Evolutionary conservation across 352 stramenopile species (phyloP).

Genomic region (Phytopythium mirpurense): DNA sequence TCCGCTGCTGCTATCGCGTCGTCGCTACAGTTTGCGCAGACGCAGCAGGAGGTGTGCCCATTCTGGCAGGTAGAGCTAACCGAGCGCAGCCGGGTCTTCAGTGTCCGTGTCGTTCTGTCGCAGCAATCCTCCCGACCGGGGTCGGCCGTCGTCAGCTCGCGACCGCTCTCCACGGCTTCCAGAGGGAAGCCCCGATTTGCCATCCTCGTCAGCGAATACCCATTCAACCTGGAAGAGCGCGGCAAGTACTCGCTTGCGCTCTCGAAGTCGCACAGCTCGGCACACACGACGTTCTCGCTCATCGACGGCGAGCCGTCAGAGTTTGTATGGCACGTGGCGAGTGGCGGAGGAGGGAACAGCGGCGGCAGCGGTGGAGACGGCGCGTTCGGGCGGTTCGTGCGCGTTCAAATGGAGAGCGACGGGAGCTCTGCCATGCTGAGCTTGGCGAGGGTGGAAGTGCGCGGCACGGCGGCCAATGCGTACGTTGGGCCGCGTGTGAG

Average conservation of each 20-base stretch:
- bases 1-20: background rate
- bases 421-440: constrained; percentile 39
- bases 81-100: constrained; percentile 35
- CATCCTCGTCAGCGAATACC: constrained; percentile 45
- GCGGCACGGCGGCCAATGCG: constrained; percentile 30
- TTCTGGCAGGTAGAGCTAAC: constrained; percentile 62
- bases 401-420: constrained; percentile 53
- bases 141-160: constrained; percentile 7
- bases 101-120: constrained; percentile 25
- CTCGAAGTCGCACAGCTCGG: constrained; percentile 40
- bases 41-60: constrained; percentile 68
- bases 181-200: constrained; percentile 24
- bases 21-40: constrained; percentile 32
- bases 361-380: constrained; percentile 6
- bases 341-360: constrained; percentile 10
- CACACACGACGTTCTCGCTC: constrained; percentile 29
- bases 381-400: constrained; percentile 50
- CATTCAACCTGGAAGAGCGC: constrained; percentile 54
- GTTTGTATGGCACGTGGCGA: constrained; percentile 35
- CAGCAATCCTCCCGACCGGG: constrained; percentile 9
- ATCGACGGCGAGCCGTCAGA: constrained; percentile 19
- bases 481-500: constrained; percentile 54
- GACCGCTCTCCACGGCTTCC: constrained; percentile 9
- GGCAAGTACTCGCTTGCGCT: constrained; percentile 58
- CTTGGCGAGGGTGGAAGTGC: constrained; percentile 38